Evolutionary conservation across 352 stramenopile genomes (phyloP), one percentile per base, ranked within the genome.

Genomic region (Phytopythium mirpurense): DNA sequence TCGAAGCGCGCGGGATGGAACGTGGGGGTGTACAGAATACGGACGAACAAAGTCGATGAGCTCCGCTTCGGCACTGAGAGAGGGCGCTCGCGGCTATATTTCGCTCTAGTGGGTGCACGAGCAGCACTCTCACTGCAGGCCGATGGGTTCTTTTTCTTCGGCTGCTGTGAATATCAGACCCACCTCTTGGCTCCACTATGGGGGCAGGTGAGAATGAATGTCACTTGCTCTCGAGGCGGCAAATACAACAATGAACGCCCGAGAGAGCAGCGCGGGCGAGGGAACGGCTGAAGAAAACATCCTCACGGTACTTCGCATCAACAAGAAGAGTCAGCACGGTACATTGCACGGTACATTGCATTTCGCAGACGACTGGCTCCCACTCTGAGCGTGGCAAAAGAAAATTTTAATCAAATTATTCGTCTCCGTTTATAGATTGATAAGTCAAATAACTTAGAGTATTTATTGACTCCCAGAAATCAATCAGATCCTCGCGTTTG

Each of bases 191-290:
- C 8, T 45, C 40, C 40, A 45, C 19, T 29, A 29, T 31, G 40
- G 40, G 29, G 9, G 21, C 27, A 19, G 18, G 35, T 44, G 58
- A 60, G 35, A 53, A 5, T 41, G 53, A 40, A 34, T 46, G 42
- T 41, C 70, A 71, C 73, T 81, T 84, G 70, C 57, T 67, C 59
- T 62, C 65, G 40, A 73, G 65, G 59, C 60, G 45, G 73, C 62
- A 84, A 84, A 83, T 75, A 68, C 62, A 74, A 58, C 68, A 84
- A 84, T 84, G 73, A 69, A 48, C 21, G 27, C 29, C n/a, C n/a
- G n/a, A n/a, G n/a, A n/a, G n/a, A n/a, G n/a, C n/a, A n/a, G n/a
- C n/a, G n/a, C n/a, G 21, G 43, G 24, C 24, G 56, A 66, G 54
- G 43, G 57, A 71, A 65, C 18, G 36, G 34, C 36, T 35, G 47